phyloP scores from a whole-genome alignment of 768 basidiomycete species.

The Kwoniella sp. region DNA sequence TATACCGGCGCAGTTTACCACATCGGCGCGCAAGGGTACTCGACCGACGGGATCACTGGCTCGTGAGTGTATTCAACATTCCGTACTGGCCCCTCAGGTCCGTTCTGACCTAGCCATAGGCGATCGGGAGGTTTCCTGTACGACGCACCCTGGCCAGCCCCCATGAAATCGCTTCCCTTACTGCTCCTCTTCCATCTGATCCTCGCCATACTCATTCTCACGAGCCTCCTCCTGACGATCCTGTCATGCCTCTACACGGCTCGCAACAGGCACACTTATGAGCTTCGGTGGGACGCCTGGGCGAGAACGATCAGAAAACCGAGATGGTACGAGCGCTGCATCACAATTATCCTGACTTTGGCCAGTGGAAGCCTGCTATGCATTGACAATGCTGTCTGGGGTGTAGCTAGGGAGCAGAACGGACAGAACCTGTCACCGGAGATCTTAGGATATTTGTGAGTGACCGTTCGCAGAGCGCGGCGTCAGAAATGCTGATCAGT shows the following conservation, averaged over 20 bases:
- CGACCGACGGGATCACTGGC: slow-evolving; percentile 10
- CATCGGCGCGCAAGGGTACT: slow-evolving; percentile 26
- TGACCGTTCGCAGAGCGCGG: not conserved
- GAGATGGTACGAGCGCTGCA: slow-evolving; percentile 1
- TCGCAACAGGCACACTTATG: not conserved
- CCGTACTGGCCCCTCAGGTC: too few species aligned
- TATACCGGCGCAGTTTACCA: too few species aligned
- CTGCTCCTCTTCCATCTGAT: slow-evolving; percentile 29
- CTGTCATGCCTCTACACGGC: not conserved
- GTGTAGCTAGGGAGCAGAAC: slow-evolving; percentile 1
- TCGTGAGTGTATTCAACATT: too few species aligned
- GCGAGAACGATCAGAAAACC: not conserved
- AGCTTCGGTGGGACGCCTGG: not conserved
- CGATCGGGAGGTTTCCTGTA: too few species aligned
- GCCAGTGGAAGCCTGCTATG: slow-evolving; percentile 1
- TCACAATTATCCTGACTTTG: not conserved
- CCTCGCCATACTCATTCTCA: slow-evolving; percentile 20
- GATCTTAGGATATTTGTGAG: slow-evolving; percentile 27
- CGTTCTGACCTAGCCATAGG: too few species aligned
- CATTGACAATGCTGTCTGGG: slow-evolving; percentile 10
- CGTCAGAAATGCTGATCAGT: not conserved
- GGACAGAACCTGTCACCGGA: slow-evolving; percentile 13
- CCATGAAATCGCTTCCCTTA: slow-evolving; percentile 16
- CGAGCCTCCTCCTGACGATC: slow-evolving; percentile 11
- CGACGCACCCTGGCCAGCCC: slow-evolving; percentile 11